Evolutionary conservation across 805 yeast species (phyloP).

Genomic region (Spathaspora passalidarum): DNA sequence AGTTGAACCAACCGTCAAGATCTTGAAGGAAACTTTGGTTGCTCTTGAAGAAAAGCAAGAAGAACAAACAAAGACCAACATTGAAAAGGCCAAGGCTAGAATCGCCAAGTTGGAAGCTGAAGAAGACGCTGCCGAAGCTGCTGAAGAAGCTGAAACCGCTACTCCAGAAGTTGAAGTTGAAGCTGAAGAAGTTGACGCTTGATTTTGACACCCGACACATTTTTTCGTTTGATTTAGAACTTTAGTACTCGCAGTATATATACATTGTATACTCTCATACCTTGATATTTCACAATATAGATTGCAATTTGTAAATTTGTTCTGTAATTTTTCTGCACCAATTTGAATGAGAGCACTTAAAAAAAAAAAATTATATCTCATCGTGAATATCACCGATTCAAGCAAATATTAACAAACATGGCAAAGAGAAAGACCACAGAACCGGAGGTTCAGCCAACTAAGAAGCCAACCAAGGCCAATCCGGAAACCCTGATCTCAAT

Average conservation of each 20-base stretch:
- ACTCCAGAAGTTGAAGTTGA: conserved; percentile 33
- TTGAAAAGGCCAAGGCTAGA: conserved; percentile 74
- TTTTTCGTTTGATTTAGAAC: not conserved
- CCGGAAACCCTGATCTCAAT: conserved; percentile 45
- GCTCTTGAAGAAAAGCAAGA: conserved; percentile 72
- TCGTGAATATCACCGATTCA: not conserved
- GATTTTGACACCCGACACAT: too few relatives aligned
- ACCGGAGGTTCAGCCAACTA: conserved; percentile 21
- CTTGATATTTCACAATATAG: not conserved
- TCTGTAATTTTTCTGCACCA: too few relatives aligned
- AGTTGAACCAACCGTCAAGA: conserved; percentile 58
- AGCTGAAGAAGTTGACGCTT: conserved; percentile 9
- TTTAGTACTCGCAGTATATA: not conserved
- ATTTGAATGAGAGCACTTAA: not conserved
- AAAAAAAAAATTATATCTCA: not conserved
- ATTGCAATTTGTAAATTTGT: not conserved
- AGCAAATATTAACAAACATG: conserved; percentile 8
- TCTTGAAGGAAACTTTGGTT: conserved; percentile 69
- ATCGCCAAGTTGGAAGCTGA: conserved; percentile 63
- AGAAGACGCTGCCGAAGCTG: conserved; percentile 38
- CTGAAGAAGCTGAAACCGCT: conserved; percentile 23
- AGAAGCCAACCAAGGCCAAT: conserved; percentile 26
- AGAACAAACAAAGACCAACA: conserved; percentile 72
- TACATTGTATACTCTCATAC: not conserved
- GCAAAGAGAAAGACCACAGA: conserved; percentile 24